Percentiles rank a stretch among this genome's conserved stretches.
Conservation (phyloP, 768 basidiomycete species). For the Suillus ampliporus region DNA sequence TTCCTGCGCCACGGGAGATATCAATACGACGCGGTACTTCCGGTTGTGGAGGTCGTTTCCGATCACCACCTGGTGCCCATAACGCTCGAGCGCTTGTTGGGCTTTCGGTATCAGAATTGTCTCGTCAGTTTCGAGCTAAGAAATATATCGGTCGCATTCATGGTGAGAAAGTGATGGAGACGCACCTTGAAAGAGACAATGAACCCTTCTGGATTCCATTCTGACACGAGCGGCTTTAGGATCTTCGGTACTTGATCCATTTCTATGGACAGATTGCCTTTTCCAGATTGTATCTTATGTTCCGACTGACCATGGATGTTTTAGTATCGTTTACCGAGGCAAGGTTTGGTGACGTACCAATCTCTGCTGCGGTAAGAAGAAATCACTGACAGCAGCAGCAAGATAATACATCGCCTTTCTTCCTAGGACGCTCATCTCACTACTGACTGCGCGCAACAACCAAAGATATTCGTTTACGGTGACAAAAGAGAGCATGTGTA, state of each 20-base stretch:
- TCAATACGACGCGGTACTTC: slow-evolving; percentile 92
- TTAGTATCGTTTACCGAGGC: neutral
- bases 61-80: slow-evolving; percentile 97
- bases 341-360: slow-evolving; percentile 63
- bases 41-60: slow-evolving; percentile 93
- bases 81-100: slow-evolving; percentile 83
- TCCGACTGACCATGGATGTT: slow-evolving; percentile 64
- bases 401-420: slow-evolving; percentile 91
- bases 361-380: slow-evolving; percentile 90
- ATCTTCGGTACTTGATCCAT: slow-evolving; percentile 99
- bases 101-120: slow-evolving; percentile 89
- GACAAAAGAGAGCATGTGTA: slow-evolving; percentile 89
- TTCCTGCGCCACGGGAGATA: slow-evolving; percentile 54
- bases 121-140: slow-evolving; percentile 91
- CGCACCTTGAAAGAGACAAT: slow-evolving; percentile 96
- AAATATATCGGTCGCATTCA: slow-evolving; percentile 1
- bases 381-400: slow-evolving; percentile 97
- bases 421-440: slow-evolving; percentile 74
- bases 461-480: slow-evolving; percentile 97
- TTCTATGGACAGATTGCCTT: slow-evolving; percentile 90
- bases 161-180: neutral
- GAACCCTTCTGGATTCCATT: slow-evolving; percentile 91
- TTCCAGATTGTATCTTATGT: slow-evolving; percentile 98
- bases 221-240: slow-evolving; percentile 88
- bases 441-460: slow-evolving; percentile 81